Percentiles rank a stretch among this genome's conserved stretches.
phyloP scores from a whole-genome alignment of 768 basidiomycete genomes.

The Tylopilus vinaceipallidus region DNA sequence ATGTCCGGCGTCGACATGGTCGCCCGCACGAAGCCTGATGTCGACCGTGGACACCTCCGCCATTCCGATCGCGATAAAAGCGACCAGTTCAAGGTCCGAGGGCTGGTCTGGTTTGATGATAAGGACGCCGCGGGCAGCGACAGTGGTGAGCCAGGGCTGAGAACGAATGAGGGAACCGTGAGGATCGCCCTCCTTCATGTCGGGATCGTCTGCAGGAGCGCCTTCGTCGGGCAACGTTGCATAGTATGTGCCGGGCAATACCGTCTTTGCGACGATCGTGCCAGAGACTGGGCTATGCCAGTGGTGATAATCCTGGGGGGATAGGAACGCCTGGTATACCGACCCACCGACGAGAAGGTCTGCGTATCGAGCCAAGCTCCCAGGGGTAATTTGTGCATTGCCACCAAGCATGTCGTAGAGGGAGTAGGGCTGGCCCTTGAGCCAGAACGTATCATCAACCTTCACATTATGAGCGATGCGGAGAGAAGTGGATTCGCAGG shows the following conservation, averaged over 20 bases:
- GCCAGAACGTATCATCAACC: slow-evolving; percentile 50
- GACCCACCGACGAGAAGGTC: slow-evolving; percentile 46
- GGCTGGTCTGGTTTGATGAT: slow-evolving; percentile 50
- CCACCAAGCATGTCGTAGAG: slow-evolving; percentile 49
- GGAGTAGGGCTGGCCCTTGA: slow-evolving; percentile 60
- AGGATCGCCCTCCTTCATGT: slow-evolving; percentile 6
- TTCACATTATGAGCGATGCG: slow-evolving; percentile 35
- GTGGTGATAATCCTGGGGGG: slow-evolving; percentile 52
- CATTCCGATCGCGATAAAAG: slow-evolving; percentile 60
- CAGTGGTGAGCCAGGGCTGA: slow-evolving; percentile 41
- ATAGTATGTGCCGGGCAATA: slow-evolving; percentile 28
- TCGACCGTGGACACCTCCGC: slow-evolving; percentile 60
- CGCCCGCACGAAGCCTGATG: too few relatives aligned
- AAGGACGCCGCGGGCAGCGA: slow-evolving; percentile 51
- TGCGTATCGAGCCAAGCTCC: slow-evolving; percentile 12
- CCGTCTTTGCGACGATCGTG: slow-evolving; percentile 18
- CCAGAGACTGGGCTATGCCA: slow-evolving; percentile 55
- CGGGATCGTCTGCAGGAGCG: background rate
- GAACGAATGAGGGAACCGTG: slow-evolving; percentile 26
- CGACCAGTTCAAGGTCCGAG: slow-evolving; percentile 48
- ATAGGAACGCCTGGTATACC: slow-evolving; percentile 56
- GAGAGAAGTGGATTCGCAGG: slow-evolving; percentile 53
- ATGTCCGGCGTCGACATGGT: slow-evolving; percentile 49
- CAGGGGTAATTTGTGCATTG: background rate
- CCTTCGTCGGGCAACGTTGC: slow-evolving; percentile 15